A percentile compares a stretch with the other conserved stretches of the same genome.
These are phyloP conservation scores for Debaryomyces singareniensis DNA, from an alignment of 1,139 yeast genomes.

Conservation along the genomic window DNA sequence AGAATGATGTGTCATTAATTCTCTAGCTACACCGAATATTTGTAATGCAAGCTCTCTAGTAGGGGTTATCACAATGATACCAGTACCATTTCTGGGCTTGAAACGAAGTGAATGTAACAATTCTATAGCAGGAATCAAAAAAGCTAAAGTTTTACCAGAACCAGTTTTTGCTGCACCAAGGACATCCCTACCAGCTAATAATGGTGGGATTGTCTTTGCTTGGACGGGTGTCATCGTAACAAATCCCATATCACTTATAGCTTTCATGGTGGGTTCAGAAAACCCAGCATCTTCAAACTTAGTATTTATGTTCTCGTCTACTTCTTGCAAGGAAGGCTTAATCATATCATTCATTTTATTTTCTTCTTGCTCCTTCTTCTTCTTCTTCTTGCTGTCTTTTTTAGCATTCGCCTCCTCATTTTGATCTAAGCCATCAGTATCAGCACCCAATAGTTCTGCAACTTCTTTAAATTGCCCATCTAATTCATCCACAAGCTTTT, in stretches of 20 bases:
- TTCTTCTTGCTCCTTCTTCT: constrained; percentile 2
- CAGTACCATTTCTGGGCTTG: constrained; percentile 85
- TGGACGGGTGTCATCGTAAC: constrained; percentile 88
- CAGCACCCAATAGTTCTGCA: constrained; percentile 44
- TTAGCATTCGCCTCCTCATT: constrained; percentile 15
- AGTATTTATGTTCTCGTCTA: constrained; percentile 26
- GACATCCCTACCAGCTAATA: constrained; percentile 91
- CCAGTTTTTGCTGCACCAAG: constrained; percentile 98
- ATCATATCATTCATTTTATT: constrained; percentile 16
- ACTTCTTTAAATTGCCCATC: constrained; percentile 53
- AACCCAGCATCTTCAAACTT: constrained; percentile 51
- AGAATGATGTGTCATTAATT: constrained; percentile 82
- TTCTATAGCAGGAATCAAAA: constrained; percentile 91
- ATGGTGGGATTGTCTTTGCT: constrained; percentile 90
- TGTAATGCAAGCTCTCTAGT: constrained; percentile 87
- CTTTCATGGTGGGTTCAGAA: constrained; percentile 74
- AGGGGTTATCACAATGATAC: constrained; percentile 87
- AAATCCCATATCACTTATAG: constrained; percentile 84
- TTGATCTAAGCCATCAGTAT: constrained; percentile 33
- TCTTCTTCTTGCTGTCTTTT: constrained; percentile 8
- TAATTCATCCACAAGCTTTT: constrained; percentile 40
- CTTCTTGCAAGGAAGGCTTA: constrained; percentile 19
- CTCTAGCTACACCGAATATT: constrained; percentile 94
- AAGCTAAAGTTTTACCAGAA: constrained; percentile 95
- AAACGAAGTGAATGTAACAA: constrained; percentile 79